Evolutionary conservation across 495 filamentous ascomycete species (phyloP), one percentile per base, ranked within the genome.

Genomic region (Trichodelitschia bisporula): DNA sequence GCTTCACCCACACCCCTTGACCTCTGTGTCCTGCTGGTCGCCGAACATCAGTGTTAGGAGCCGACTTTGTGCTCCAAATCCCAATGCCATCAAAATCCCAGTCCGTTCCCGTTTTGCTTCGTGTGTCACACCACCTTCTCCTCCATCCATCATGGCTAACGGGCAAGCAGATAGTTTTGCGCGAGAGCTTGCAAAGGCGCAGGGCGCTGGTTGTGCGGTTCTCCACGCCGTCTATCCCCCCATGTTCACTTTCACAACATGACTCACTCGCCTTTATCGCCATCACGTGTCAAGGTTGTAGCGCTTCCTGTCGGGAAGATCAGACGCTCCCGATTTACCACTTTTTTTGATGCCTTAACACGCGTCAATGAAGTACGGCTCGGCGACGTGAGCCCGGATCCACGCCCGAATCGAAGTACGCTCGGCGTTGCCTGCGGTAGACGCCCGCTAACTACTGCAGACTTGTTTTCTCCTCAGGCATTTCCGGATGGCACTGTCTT

Each of bases 381-480:
- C 36, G 72, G 79, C 44, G 86, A 95, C 49, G 69, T 95, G 46
- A 91, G 68, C 45, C 76, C 83, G 36, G 79, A 92, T 63, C 58
- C 59, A 46, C 66, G 76, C 30, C 78, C 80, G 36, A 74, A 91
- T 51, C 69, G 79, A 59, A 89, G 79, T 91, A 70, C 42, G 72
- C 38, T 31, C 32, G 26, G 18, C 21, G 58, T 44, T 36, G 19
- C 40, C 34, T 36, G 30, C 26, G 31, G 17, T 23, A 26, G 26
- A 25, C 16, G 27, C 27, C 16, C 8, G 16, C 16, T 9, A 15
- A 6, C 6, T 9, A 10, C 3, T 36, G 17, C 44, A 92, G 83
- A 80, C 43, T 83, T 90, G 72, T 92, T 97, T 48, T 89, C 80
- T 26, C 86, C 86, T 16, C 58, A 90, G 39, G 80, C 79, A 2